Base-by-base conservation (phyloP, 805 yeast species). In the Saccharomycopsis sp. region DNA sequence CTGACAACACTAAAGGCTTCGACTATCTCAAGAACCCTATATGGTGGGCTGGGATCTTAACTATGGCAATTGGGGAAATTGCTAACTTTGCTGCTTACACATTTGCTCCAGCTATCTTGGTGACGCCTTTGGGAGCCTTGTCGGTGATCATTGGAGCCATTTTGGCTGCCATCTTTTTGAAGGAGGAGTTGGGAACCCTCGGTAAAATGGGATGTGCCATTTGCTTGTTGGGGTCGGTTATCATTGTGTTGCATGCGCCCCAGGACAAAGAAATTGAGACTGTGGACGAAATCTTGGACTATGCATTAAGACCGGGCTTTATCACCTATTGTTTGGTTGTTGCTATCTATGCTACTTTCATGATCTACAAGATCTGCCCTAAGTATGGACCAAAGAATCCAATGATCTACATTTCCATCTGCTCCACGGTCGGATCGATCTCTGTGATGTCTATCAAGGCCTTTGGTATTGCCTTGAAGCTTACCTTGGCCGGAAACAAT, bases 81-180 rank as follows among this genome's bases (percentile, higher is more conserved):
- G 96, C 97, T 58, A 90, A 90, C 68, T 90, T 90, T 68, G 97
- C 97, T 2, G 97, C 97, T 0, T 90, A 90, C 68, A 90, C 97
- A 1, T 90, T 90, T 77, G 97, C 97, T 0, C 97, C 97, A 2
- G 95, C 97, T 1, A 87, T 91, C 62, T 72, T 90, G 64, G 97
- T 90, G 48, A 90, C 97, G 2, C 97, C 97, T 3, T 75, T 90
- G 57, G 97, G 97, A 12, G 97, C 97, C 0, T 74, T 90, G 24
- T 83, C 91, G 5, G 97, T 90, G 23, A 88, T 90, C 62, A 90
- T 90, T 61, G 97, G 97, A 15, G 96, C 97, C 1, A 89, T 90
- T 4, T 75, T 90, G 62, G 97, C 97, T 0, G 86, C 96, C 2
- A 69, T 90, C 2, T 89, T 90, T 67, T 74, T 90, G 63, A 85